Evolutionary conservation across 2,329 filamentous ascomycete genomes (phyloP).

Genomic region (Cladophialophora exuberans): DNA sequence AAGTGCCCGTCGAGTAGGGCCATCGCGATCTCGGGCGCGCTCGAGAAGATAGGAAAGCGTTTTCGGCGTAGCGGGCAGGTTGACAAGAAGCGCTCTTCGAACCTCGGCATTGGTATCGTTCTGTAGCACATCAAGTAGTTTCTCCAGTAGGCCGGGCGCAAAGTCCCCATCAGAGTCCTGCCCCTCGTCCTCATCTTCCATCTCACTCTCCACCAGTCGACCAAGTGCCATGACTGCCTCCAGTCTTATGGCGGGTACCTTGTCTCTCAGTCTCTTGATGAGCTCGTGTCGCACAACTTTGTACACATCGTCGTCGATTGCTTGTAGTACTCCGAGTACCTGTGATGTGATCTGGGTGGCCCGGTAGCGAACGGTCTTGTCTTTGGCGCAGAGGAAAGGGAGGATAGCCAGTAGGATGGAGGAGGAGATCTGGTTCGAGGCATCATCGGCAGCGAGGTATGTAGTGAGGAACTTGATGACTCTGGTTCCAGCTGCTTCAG

Average conservation of each 20-base stretch:
- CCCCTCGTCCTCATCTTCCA: constrained; percentile 61
- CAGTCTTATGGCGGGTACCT: constrained; percentile 87
- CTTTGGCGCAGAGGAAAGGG: constrained; percentile 79
- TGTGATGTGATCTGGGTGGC: constrained; percentile 88
- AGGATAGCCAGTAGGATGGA: constrained; percentile 68
- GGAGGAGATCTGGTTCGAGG: constrained; percentile 73
- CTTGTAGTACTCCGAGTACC: constrained; percentile 88
- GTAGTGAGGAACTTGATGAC: constrained; percentile 83
- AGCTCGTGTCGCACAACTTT: constrained; percentile 77
- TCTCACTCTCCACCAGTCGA: constrained; percentile 75
- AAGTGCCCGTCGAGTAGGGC: constrained; percentile 78
- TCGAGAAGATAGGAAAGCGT: constrained; percentile 89
- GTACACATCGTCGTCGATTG: constrained; percentile 90
- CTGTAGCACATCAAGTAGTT: constrained; percentile 83
- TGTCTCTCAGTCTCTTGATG: constrained; percentile 85
- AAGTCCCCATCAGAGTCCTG: constrained; percentile 63
- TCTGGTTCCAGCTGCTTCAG: constrained; percentile 83
- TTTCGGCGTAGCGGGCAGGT: constrained; percentile 80
- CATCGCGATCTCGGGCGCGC: constrained; percentile 84
- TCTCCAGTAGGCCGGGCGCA: constrained; percentile 73
- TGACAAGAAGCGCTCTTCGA: constrained; percentile 81
- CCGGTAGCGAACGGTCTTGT: constrained; percentile 89
- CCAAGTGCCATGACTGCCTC: constrained; percentile 92
- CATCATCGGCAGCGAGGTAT: constrained; percentile 86
- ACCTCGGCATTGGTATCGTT: constrained; percentile 96